Evolutionary conservation across 257 asterid genomes (phyloP).

Genomic region (Catharanthus roseus): DNA sequence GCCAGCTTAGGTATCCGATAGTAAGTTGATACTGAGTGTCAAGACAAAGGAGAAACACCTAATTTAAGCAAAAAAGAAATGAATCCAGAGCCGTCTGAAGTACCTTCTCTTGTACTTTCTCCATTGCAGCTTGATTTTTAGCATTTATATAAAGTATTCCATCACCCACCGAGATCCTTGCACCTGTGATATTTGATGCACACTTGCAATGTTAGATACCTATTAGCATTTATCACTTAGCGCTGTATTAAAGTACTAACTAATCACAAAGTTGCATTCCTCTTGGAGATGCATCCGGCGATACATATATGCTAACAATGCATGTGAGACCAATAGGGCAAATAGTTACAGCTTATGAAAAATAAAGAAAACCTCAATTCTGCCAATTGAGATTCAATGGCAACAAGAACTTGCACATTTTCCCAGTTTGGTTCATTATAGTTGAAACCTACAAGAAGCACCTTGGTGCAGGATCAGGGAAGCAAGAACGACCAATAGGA

Average conservation of each 20-base stretch:
- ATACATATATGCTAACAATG: slow-evolving; percentile 1
- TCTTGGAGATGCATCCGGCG: neutral
- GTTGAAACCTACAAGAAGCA: neutral
- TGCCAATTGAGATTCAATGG: neutral
- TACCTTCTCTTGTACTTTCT: slow-evolving; percentile 84
- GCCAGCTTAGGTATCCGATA: neutral
- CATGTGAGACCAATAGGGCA: neutral
- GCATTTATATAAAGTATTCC: slow-evolving; percentile 77
- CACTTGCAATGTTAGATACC: slow-evolving; percentile 22
- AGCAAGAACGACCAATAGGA: neutral
- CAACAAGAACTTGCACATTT: neutral
- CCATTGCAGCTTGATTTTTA: slow-evolving; percentile 68
- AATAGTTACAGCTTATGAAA: neutral
- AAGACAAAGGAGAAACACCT: neutral
- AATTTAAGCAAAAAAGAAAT: neutral
- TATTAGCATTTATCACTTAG: neutral
- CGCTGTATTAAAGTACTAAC: neutral
- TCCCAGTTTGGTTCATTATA: neutral
- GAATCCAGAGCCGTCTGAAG: neutral
- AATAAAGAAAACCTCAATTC: neutral
- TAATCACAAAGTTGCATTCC: neutral
- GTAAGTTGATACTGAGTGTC: neutral
- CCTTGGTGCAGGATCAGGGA: neutral
- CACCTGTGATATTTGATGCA: slow-evolving; percentile 49
- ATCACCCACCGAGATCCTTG: slow-evolving; percentile 73